These are phyloP conservation scores for Microstroma glucosiphilum DNA, from an alignment of 1,284 basidiomycete species.

Conservation along the genomic window DNA sequence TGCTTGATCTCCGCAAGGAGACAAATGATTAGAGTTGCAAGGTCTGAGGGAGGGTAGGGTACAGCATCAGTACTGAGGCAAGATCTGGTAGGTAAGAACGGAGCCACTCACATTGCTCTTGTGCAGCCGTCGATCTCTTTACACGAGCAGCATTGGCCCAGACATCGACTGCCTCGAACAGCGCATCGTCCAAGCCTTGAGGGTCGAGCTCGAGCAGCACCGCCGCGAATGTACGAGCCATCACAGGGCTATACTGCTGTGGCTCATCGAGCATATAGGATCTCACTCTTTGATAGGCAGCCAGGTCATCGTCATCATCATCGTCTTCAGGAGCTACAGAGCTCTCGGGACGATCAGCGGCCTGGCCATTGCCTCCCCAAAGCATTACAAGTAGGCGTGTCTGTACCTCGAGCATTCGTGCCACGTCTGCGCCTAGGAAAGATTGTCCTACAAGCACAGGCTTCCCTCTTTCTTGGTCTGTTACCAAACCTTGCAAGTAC, in stretches of 20 bases:
- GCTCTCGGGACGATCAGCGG: not conserved
- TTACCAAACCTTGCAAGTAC: not conserved
- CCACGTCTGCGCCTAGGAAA: not conserved
- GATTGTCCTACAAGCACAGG: not conserved
- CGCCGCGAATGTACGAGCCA: not conserved
- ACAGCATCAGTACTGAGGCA: not conserved
- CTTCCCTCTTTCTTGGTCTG: too few species aligned
- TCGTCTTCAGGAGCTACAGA: not conserved
- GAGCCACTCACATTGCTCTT: not conserved
- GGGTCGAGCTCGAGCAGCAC: not conserved
- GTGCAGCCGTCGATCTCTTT: not conserved
- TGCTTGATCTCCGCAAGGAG: not conserved
- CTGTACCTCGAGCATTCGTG: not conserved
- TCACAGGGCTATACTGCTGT: not conserved
- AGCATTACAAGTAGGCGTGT: not conserved
- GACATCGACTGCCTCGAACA: not conserved
- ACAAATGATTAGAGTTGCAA: not conserved
- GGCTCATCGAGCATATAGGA: not conserved
- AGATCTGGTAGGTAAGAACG: not conserved
- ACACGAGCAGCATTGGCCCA: not conserved
- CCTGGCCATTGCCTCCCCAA: not conserved
- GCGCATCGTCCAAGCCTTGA: not conserved
- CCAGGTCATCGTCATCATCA: not conserved
- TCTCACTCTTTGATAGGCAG: not conserved
- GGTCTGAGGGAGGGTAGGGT: not conserved